A percentile compares a stretch with the other conserved stretches of the same genome.
Conservation (phyloP, 768 basidiomycete genomes). For the Floccularia luteovirens region DNA sequence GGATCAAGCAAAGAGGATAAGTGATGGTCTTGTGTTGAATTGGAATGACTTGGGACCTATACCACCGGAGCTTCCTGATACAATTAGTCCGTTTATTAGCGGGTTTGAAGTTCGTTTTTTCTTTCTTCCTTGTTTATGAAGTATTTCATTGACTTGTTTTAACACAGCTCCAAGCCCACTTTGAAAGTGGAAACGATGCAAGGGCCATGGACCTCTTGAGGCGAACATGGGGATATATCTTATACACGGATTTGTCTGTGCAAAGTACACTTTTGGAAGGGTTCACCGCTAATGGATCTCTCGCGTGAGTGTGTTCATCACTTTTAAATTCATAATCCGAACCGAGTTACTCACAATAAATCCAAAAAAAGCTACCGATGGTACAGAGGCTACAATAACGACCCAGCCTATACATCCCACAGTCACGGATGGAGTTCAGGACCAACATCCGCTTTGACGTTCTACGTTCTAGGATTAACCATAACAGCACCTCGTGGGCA, state of each 20-base stretch:
- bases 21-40: conserved; percentile 37
- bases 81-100: conserved; percentile 51
- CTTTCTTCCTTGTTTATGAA: not conserved
- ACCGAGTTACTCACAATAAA: too few species aligned
- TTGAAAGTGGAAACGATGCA: conserved; percentile 40
- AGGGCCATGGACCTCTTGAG: conserved; percentile 45
- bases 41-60: conserved; percentile 48
- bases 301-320: conserved; percentile 25
- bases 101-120: conserved; percentile 41
- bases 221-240: conserved; percentile 54
- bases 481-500: conserved; percentile 38
- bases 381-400: conserved; percentile 47
- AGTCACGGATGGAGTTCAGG: conserved; percentile 55
- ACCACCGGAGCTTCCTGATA: conserved; percentile 49
- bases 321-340: not conserved
- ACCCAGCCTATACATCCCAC: conserved; percentile 52
- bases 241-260: conserved; percentile 46
- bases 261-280: conserved; percentile 54
- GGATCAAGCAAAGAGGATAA: conserved; percentile 31
- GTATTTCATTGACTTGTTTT: not conserved
- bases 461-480: conserved; percentile 47
- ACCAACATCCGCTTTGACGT: conserved; percentile 48
- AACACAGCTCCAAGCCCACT: conserved; percentile 48
- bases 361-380: conserved; percentile 34
- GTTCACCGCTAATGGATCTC: conserved; percentile 48